phyloP scores from a whole-genome alignment of 2,329 filamentous ascomycete genomes.

The Helotiales sp. region DNA sequence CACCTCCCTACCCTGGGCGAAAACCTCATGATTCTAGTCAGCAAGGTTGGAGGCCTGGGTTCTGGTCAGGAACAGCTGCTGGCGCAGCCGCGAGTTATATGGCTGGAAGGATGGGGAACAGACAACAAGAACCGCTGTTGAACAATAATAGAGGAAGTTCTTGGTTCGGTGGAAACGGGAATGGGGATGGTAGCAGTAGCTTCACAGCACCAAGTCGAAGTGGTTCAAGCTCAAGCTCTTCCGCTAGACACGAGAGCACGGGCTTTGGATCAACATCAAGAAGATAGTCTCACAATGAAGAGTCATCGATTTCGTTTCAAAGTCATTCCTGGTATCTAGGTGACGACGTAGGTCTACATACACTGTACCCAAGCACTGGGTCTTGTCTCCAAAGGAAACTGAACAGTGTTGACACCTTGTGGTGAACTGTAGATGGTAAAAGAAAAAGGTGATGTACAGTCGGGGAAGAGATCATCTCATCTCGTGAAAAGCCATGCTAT shows the following conservation, averaged over 20 bases:
- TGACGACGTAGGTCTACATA: constrained; percentile 27
- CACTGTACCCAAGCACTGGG: constrained; percentile 17
- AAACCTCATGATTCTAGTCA: constrained; percentile 21
- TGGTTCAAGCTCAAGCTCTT: constrained; percentile 36
- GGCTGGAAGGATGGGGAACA: constrained; percentile 52
- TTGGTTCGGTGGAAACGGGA: constrained; percentile 25
- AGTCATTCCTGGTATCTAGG: constrained; percentile 13
- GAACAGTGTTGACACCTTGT: constrained; percentile 12
- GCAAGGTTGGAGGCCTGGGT: constrained; percentile 68
- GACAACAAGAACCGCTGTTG: constrained; percentile 32
- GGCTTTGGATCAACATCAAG: constrained; percentile 71
- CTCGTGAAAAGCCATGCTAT: constrained; percentile 17
- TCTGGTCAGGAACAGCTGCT: constrained; percentile 63
- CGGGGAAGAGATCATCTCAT: constrained; percentile 22
- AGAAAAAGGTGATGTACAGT: constrained; percentile 30
- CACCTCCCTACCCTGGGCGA: constrained; percentile 34
- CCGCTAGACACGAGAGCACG: constrained; percentile 63
- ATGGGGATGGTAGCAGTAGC: constrained; percentile 13
- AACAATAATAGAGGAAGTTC: constrained; percentile 10
- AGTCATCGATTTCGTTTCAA: constrained; percentile 4
- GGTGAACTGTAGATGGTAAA: constrained; percentile 4
- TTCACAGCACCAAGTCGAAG: constrained; percentile 22
- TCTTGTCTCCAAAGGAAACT: constrained; percentile 4
- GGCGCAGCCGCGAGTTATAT: constrained; percentile 70
- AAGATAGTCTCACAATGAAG: constrained; percentile 40